A percentile compares a stretch with the other conserved stretches of the same genome.
Evolutionary conservation across 2,329 filamentous ascomycete genomes (phyloP).

Genomic region (Colletotrichum lentis): DNA sequence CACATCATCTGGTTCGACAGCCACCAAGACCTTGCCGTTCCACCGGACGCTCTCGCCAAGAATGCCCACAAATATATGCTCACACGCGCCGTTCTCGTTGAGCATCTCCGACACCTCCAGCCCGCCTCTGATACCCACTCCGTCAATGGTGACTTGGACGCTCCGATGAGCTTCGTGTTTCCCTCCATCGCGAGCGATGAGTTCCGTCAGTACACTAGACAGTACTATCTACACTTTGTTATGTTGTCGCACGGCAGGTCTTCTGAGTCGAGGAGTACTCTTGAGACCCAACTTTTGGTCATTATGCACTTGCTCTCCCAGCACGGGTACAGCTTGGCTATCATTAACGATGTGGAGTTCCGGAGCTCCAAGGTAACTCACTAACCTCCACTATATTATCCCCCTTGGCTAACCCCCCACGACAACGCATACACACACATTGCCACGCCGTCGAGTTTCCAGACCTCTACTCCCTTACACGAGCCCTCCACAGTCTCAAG

Average conservation of each 20-base stretch:
- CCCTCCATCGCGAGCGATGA: slow-evolving; percentile 39
- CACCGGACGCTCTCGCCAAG: slow-evolving; percentile 47
- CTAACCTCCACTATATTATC: no score
- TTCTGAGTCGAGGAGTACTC: not conserved
- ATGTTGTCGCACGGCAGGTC: slow-evolving; percentile 49
- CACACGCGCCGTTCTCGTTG: slow-evolving; percentile 68
- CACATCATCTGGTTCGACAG: slow-evolving; percentile 74
- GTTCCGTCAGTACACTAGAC: slow-evolving; percentile 64
- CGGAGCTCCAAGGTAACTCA: slow-evolving; percentile 66
- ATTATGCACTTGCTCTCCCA: slow-evolving; percentile 65
- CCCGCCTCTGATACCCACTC: slow-evolving; percentile 42
- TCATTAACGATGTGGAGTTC: slow-evolving; percentile 71
- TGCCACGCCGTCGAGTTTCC: slow-evolving; percentile 4
- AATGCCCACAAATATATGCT: slow-evolving; percentile 64
- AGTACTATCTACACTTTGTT: slow-evolving; percentile 69
- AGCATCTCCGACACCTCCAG: slow-evolving; percentile 59
- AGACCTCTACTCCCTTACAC: not conserved
- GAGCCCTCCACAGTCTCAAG: not conserved
- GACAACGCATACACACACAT: slow-evolving; percentile 10
- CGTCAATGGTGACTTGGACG: slow-evolving; percentile 56
- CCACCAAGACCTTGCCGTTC: slow-evolving; percentile 64
- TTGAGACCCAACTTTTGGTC: slow-evolving; percentile 44
- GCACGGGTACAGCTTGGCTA: slow-evolving; percentile 66
- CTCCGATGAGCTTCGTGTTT: slow-evolving; percentile 28
- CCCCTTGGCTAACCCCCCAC: not conserved